A percentile compares a stretch with the other conserved stretches of the same genome.
Evolutionary conservation across 306 rosid species (phyloP).

Genomic region (Malus domestica): DNA sequence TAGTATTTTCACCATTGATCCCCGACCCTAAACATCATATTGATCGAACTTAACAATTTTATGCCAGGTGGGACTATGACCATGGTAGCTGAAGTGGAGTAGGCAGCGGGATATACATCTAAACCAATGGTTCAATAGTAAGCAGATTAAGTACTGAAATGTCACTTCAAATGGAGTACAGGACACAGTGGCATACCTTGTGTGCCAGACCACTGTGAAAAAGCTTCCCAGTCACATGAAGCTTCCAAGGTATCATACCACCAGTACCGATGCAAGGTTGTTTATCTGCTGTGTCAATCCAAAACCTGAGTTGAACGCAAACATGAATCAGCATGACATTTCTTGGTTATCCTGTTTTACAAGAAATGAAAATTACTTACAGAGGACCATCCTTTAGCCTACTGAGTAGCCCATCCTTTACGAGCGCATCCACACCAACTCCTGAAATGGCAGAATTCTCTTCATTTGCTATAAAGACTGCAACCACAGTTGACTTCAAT

Average conservation of each 20-base stretch:
- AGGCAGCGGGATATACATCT: too few species aligned
- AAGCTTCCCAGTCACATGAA: constrained; percentile 69
- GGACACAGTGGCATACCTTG: constrained; percentile 35
- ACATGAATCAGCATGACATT: neutral
- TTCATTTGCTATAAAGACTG: constrained; percentile 83
- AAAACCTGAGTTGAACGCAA: constrained; percentile 43
- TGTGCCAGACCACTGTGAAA: constrained; percentile 92
- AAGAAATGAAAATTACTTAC: constrained; percentile 40
- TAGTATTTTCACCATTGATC: too few species aligned
- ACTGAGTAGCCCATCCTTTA: constrained; percentile 60
- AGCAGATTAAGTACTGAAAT: neutral
- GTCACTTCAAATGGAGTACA: neutral
- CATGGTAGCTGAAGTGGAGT: too few species aligned
- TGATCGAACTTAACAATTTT: too few species aligned
- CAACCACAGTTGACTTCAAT: constrained; percentile 76
- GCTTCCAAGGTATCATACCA: constrained; percentile 91
- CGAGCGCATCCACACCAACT: constrained; percentile 87
- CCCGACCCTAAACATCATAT: too few species aligned
- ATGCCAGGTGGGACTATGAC: too few species aligned
- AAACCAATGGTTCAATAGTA: too few species aligned
- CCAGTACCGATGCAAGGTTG: constrained; percentile 96
- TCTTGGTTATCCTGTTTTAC: neutral
- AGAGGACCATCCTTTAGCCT: constrained; percentile 75
- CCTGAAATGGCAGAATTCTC: constrained; percentile 81
- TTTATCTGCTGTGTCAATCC: constrained; percentile 91